phyloP scores from a whole-genome alignment of 495 filamentous ascomycete species.

The Glonium stellatum region DNA sequence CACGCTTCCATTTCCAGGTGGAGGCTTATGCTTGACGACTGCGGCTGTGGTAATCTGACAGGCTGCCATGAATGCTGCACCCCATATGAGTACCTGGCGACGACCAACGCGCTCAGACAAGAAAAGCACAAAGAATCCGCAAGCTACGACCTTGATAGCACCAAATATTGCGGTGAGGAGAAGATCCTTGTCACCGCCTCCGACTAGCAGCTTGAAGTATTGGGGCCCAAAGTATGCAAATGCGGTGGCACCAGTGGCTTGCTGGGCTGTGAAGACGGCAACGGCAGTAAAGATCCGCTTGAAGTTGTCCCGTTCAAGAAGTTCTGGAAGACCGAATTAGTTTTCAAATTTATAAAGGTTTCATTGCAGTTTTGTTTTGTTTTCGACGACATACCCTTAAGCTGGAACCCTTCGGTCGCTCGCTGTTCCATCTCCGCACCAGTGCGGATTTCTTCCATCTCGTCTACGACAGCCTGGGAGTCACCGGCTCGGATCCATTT shows the following conservation, averaged over 20 bases:
- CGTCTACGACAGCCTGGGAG: slow-evolving; percentile 39
- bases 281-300: slow-evolving; percentile 16
- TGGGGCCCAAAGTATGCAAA: slow-evolving; percentile 33
- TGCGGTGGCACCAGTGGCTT: slow-evolving; percentile 28
- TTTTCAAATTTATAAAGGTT: neutral
- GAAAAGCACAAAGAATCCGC: slow-evolving; percentile 50
- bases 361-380: neutral
- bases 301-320: slow-evolving; percentile 9
- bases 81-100: slow-evolving; percentile 48
- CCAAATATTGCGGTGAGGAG: slow-evolving; percentile 22
- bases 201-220: slow-evolving; percentile 32
- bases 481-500: slow-evolving; percentile 52
- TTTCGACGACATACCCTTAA: no score
- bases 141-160: slow-evolving; percentile 42
- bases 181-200: slow-evolving; percentile 14
- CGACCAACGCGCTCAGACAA: slow-evolving; percentile 52
- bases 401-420: slow-evolving; percentile 50
- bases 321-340: slow-evolving; percentile 8
- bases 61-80: slow-evolving; percentile 46
- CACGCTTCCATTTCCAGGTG: slow-evolving; percentile 32
- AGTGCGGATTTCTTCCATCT: slow-evolving; percentile 37
- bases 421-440: slow-evolving; percentile 41
- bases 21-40: slow-evolving; percentile 38
- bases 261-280: slow-evolving; percentile 27
- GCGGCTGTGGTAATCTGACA: slow-evolving; percentile 39